Base-by-base conservation (phyloP, 2,329 filamentous ascomycete species). In the Neospermospora avenae region DNA sequence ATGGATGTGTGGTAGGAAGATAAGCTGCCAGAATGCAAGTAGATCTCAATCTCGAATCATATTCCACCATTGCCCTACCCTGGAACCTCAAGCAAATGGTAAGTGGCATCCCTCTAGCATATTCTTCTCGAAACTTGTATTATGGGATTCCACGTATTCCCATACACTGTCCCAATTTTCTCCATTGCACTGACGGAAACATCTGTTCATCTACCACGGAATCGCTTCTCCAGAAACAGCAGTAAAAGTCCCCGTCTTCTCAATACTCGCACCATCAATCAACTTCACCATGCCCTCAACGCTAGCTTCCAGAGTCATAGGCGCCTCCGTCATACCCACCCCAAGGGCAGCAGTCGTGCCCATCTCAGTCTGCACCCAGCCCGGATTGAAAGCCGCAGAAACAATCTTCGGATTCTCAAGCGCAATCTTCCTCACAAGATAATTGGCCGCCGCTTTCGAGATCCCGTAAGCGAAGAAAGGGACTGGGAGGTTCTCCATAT, bases 391-490 rank as follows among this genome's bases (percentile, higher is more conserved):
- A 6, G 67, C 58, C 41, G 74, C 22, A 8, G 44, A n/a, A 16
- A 53, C 53, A 14, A 67, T 18, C 48, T 46, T 55, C 11, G 63
- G 61, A 41, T 74, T 66, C 62, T 76, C 75, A 44, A 71, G 68
- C 58, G 74, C 67, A 7, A 74, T 65, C 57, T 72, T 73, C 6
- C 67, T 60, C 3, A 70, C 68, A 25, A 76, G 58, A 42, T 62
- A 75, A 55, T 76, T 74, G 46, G 73, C 55, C 7, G 60, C 60
- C 6, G 57, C 54, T 66, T 82, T 81, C 52, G 72, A 72, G 1
- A 75, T 64, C 0, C 74, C 79, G 51, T 82, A 81, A 0, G 72
- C 71, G 3, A 74, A 65, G 45, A 63, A 66, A 0, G 65, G 67
- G 0, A 60, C 55, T 0, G 42, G 53, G 11, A 44, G 16, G 1